Evolutionary conservation across 495 filamentous ascomycete genomes (phyloP).

Genomic region (Apodospora peruviana): DNA sequence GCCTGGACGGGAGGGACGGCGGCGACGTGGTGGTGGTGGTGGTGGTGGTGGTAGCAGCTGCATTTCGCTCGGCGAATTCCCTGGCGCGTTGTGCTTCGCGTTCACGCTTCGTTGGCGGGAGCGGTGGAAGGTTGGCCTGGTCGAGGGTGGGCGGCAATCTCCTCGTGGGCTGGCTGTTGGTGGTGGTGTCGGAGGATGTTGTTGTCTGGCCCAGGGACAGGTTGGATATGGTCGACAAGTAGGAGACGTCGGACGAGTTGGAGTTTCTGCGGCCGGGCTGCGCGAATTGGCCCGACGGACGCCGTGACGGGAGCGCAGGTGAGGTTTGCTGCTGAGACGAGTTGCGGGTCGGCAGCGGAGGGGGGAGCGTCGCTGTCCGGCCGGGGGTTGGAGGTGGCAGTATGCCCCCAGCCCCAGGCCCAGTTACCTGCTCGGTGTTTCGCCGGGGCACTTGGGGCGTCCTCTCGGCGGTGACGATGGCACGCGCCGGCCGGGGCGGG

Average conservation of each 20-base stretch:
- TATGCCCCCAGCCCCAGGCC: constrained; percentile 2
- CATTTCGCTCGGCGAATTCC: constrained; percentile 27
- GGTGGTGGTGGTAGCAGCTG: too few relatives aligned
- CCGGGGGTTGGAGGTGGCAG: neutral
- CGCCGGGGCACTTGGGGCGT: constrained; percentile 35
- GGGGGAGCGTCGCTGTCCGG: constrained; percentile 22
- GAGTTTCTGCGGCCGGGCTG: constrained; percentile 34
- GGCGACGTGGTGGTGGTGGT: too few relatives aligned
- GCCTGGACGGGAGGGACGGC: constrained; percentile 17
- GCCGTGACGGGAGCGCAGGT: constrained; percentile 35
- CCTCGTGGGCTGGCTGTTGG: constrained; percentile 26
- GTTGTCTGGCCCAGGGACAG: constrained; percentile 30
- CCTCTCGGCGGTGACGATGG: constrained; percentile 14
- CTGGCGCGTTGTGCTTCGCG: constrained; percentile 41
- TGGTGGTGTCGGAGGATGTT: constrained; percentile 26
- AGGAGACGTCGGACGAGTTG: constrained; percentile 41
- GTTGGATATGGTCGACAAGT: constrained; percentile 37
- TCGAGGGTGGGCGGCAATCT: constrained; percentile 45
- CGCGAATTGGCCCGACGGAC: constrained; percentile 27
- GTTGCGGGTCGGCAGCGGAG: constrained; percentile 34
- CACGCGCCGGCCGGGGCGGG: constrained; percentile 29
- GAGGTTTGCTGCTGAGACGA: constrained; percentile 26
- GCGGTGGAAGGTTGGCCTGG: constrained; percentile 43
- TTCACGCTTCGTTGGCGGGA: constrained; percentile 41
- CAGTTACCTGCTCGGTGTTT: constrained; percentile 15